Evolutionary conservation across 176 grass and related monocot species (phyloP), one percentile per base, ranked within the genome.

Genomic region (Oryza nivara): DNA sequence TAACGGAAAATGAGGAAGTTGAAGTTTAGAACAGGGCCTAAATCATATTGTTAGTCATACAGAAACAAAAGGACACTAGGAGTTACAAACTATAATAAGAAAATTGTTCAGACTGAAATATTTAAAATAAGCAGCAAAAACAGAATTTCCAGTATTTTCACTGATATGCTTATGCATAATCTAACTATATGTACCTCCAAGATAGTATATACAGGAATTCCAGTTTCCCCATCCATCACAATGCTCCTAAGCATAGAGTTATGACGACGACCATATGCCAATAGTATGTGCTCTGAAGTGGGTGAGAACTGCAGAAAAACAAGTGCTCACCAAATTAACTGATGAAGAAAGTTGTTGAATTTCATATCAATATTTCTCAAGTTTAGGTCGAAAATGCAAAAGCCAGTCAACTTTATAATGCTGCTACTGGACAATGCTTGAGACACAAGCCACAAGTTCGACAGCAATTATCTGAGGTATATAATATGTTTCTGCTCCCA

Each of bases 201-300:
- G 56, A 99, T 99, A 75, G 91, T 99, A 83, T 94, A 99, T 80
- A 92, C 94, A 88, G 92, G 97, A 82, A 99, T 84, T 45, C 90
- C 92, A 84, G 87, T 99, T 9, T 94, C 90, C 19, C 90, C 97
- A 73, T 99, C 97, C 83, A 96, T 88, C 30, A 99, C 93, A 83
- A 96, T 75, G 82, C 88, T 96, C 85, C 97, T 92, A 63, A 96
- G 92, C 47, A 99, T 82, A 4, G 97, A 99, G 84, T 70, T 89
- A 91, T 99, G 97, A 49, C 97, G 93, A 48, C 97, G 89, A 66
- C 97, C 97, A 91, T 99, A 99, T 84, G 97, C 97, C 88, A 99
- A 84, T 23, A 99, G 85, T 89, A 99, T 92, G 75, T 96, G 91
- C 68, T 99, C 91, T 43, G 97, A 96, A 70, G 97, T 99, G 68